phyloP scores from a whole-genome alignment of 176 grass and related monocot genomes.

The Paspalum notatum region DNA sequence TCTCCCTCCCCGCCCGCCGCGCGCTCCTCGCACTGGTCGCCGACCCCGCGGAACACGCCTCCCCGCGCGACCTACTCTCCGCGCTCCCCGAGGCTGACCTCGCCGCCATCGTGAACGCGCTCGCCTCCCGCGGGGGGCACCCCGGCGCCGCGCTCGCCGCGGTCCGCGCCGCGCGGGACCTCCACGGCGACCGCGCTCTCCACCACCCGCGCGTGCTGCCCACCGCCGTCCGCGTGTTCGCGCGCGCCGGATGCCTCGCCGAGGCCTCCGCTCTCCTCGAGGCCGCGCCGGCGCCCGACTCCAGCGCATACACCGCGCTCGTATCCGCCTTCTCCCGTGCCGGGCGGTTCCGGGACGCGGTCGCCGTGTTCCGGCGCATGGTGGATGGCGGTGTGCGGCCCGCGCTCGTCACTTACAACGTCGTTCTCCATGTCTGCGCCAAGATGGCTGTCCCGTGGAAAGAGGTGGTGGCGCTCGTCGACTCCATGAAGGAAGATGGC shows the following conservation, averaged over 20 bases:
- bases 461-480: slow-evolving; percentile 63
- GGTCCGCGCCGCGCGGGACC: slow-evolving; percentile 60
- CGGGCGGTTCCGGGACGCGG: slow-evolving; percentile 61
- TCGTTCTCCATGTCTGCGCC: slow-evolving; percentile 85
- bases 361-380: slow-evolving; percentile 68
- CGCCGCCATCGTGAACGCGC: slow-evolving; percentile 48
- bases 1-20: slow-evolving; percentile 59
- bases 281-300: slow-evolving; percentile 43
- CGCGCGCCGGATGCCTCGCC: slow-evolving; percentile 47
- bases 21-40: slow-evolving; percentile 52
- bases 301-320: slow-evolving; percentile 68
- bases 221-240: slow-evolving; percentile 60
- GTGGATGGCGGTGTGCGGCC: slow-evolving; percentile 54
- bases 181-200: slow-evolving; percentile 51
- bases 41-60: slow-evolving; percentile 30
- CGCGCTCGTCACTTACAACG: slow-evolving; percentile 83
- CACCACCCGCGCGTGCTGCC: slow-evolving; percentile 57
- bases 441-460: slow-evolving; percentile 79
- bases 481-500: slow-evolving; percentile 63
- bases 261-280: slow-evolving; percentile 63
- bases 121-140: slow-evolving; percentile 54
- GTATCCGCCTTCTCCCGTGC: slow-evolving; percentile 68
- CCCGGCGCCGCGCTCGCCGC: slow-evolving; percentile 48
- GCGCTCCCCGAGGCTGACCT: slow-evolving; percentile 49
- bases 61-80: slow-evolving; percentile 50